Evolutionary conservation across 495 filamentous ascomycete species (phyloP).

Genomic region (Penicillium argentinense): DNA sequence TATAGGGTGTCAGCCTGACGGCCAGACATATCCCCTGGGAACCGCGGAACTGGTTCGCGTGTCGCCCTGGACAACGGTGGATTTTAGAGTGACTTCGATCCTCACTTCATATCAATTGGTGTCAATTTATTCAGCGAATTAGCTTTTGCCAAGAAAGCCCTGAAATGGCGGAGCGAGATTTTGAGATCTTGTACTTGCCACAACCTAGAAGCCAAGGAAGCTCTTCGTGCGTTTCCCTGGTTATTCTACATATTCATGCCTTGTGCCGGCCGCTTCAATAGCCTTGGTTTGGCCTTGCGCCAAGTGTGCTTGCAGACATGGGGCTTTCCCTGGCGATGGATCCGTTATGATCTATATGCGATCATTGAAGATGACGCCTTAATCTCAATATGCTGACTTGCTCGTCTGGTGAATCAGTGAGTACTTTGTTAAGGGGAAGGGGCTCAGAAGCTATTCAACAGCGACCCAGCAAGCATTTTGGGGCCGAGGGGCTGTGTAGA

Average conservation of each 20-base stretch:
- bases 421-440: neutral
- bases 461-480: neutral
- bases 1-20: neutral
- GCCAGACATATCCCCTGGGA: neutral
- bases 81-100: no score
- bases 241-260: neutral
- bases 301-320: no score
- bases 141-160: neutral
- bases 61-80: no score
- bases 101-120: neutral
- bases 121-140: neutral
- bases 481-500: conserved; percentile 3
- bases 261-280: no score
- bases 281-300: no score
- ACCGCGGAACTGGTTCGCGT: neutral
- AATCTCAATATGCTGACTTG: no score
- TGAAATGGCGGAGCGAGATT: neutral
- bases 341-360: no score
- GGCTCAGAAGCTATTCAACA: no score
- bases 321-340: no score
- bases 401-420: no score
- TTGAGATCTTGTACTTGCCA: neutral
- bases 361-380: no score
- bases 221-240: neutral
- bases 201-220: neutral